Conservation (phyloP, 108 stramenopile species). For the Skeletonema costatum region DNA sequence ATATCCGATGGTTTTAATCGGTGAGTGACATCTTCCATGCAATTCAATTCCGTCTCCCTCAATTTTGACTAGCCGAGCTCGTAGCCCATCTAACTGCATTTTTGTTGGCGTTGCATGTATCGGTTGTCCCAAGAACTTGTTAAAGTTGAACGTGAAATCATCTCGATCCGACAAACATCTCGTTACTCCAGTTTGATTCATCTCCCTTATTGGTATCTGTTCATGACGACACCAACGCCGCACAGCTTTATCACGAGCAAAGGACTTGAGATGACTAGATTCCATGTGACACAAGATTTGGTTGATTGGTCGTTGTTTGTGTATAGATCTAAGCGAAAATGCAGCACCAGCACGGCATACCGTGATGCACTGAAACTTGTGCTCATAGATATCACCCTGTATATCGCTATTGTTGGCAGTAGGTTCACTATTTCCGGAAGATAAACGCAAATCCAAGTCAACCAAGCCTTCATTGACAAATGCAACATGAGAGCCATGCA, state of each 20-base stretch:
- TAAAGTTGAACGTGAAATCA: slow-evolving; percentile 54
- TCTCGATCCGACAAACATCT: slow-evolving; percentile 57
- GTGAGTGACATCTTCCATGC: slow-evolving; percentile 23
- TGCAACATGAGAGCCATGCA: slow-evolving; percentile 70
- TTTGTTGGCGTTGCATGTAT: slow-evolving; percentile 39
- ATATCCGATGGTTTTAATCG: slow-evolving; percentile 42
- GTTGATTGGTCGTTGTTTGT: slow-evolving; percentile 47
- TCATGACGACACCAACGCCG: slow-evolving; percentile 62
- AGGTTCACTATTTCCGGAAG: slow-evolving; percentile 3
- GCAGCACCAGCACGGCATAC: slow-evolving; percentile 56
- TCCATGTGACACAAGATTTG: slow-evolving; percentile 71
- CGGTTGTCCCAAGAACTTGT: slow-evolving; percentile 52
- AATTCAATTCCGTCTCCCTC: slow-evolving; percentile 25
- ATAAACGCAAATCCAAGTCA: slow-evolving; percentile 55
- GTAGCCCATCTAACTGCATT: slow-evolving; percentile 15
- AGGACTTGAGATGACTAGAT: slow-evolving; percentile 68
- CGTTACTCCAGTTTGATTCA: slow-evolving; percentile 70
- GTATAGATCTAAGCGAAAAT: slow-evolving; percentile 48
- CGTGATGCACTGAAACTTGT: slow-evolving; percentile 60
- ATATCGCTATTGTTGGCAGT: not conserved
- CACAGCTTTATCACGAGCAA: slow-evolving; percentile 59
- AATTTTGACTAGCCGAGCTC: slow-evolving; percentile 13
- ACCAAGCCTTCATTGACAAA: slow-evolving; percentile 72
- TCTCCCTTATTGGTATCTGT: slow-evolving; percentile 53
- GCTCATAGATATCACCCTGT: slow-evolving; percentile 7